Percentiles rank a stretch among this genome's conserved stretches.
These are phyloP conservation scores for Beauveria sp. DNA, from an alignment of 2,329 filamentous ascomycete species.

Conservation along the genomic window DNA sequence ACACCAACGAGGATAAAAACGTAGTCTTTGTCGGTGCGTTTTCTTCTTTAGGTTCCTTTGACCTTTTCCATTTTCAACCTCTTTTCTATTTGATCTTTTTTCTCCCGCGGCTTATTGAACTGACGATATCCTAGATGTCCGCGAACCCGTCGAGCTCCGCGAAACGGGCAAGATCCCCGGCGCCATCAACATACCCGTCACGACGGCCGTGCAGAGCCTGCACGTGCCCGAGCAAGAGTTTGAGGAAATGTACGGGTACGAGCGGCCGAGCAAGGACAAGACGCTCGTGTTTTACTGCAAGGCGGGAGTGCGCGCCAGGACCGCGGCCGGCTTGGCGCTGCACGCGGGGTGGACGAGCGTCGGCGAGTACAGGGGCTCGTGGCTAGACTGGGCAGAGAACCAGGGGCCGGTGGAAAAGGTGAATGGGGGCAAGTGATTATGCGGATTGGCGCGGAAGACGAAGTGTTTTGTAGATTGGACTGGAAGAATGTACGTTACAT, in stretches of 20 bases:
- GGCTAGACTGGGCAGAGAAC: constrained; percentile 72
- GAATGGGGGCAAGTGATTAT: not conserved
- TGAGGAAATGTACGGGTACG: constrained; percentile 70
- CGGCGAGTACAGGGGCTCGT: constrained; percentile 67
- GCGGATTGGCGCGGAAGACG: too few relatives aligned
- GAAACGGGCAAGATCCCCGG: constrained; percentile 67
- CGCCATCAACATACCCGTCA: constrained; percentile 75
- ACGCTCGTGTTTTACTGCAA: constrained; percentile 86
- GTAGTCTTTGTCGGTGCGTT: constrained; percentile 41
- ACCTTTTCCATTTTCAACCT: not conserved
- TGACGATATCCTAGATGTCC: constrained; percentile 46
- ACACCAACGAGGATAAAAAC: constrained; percentile 17
- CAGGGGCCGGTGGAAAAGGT: constrained; percentile 49
- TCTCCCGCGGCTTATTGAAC: not conserved
- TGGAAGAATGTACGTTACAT: not conserved
- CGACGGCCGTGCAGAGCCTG: constrained; percentile 68
- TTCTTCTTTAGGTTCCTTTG: not conserved
- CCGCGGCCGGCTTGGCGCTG: constrained; percentile 69
- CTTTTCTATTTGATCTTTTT: too few relatives aligned
- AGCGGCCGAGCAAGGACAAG: constrained; percentile 49
- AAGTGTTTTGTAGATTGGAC: not conserved
- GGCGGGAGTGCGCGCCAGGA: constrained; percentile 72
- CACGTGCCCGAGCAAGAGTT: constrained; percentile 74
- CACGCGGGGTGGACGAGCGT: constrained; percentile 67
- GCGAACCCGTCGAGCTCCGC: constrained; percentile 61